Evolutionary conservation across 306 rosid genomes (phyloP).

Genomic region (Prunus mume): DNA sequence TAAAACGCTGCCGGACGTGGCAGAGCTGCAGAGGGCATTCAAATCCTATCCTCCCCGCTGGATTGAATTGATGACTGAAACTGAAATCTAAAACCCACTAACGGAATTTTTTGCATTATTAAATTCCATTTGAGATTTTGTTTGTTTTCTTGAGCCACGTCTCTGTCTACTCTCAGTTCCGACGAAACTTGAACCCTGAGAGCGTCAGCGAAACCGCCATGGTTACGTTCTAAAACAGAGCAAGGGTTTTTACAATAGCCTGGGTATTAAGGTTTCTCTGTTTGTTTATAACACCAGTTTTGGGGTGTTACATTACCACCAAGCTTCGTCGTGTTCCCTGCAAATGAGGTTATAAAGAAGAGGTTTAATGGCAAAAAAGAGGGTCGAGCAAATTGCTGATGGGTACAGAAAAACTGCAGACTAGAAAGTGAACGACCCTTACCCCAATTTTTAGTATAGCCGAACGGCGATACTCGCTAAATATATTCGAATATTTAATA

Average conservation of each 20-base stretch:
- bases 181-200: not conserved
- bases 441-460: not conserved
- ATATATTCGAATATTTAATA: too few relatives aligned
- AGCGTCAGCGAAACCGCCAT: not conserved
- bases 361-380: too few relatives aligned
- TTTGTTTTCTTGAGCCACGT: not conserved
- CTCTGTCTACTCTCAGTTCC: not conserved
- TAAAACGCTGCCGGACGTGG: not conserved
- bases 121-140: not conserved
- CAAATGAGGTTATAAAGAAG: not conserved
- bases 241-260: not conserved
- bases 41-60: not conserved
- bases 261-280: not conserved
- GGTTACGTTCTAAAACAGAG: not conserved
- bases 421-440: not conserved
- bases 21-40: not conserved
- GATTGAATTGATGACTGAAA: not conserved
- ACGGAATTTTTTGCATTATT: too few relatives aligned
- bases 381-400: too few relatives aligned
- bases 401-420: not conserved
- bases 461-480: rapidly evolving
- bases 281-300: not conserved
- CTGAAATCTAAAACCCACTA: not conserved
- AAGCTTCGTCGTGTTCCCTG: not conserved
- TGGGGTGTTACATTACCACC: too few relatives aligned